Evolutionary conservation across 441 rosid genomes (phyloP), one percentile per base, ranked within the genome.

Genomic region (Pelargonium fulgidum): DNA sequence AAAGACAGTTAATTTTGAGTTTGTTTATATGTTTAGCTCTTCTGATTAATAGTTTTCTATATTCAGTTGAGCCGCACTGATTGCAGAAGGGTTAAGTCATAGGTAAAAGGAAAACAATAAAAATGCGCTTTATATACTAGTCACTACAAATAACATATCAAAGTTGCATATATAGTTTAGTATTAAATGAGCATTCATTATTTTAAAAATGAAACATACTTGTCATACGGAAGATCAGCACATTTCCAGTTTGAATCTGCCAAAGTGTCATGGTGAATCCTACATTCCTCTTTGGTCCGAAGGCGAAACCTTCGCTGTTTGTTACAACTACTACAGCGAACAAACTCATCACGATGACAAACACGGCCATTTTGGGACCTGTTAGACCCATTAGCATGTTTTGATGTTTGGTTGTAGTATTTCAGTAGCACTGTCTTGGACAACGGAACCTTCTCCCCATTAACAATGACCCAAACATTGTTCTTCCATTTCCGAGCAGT

Each of bases 401-500:
- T 95, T 14, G 80, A 82, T 56, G 94, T 78, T 81, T 88, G 85
- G 74, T 87, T 85, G 79, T 93, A 89, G 88, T 91, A 92, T 68
- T 88, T 92, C 73, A 95, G 96, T 83, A 95, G 74, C 16, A 80
- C 88, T 1, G 99, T 95, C 85, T 95, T 95, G 48, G 89, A 87
- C 82, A 95, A 72, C 4, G 99, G 87, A 72, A 91, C 92, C 86
- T 95, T 95, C 82, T 91, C 96, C 16, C 99, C 97, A 11, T 86
- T 85, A 48, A 78, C 83, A 70, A 95, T 92, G 65, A 93, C 92
- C 99, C 99, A 95, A 11, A 95, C 90, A 85, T 95, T 95, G 80
- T 91, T 95, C 84, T 95, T 95, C 99, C 99, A 95, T 73, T 92
- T 95, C 71, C 92, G 84, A 77, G 99, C 98, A 1, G 97, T 90